phyloP scores from a whole-genome alignment of 495 filamentous ascomycete species.

The Penicillium roqueforti region DNA sequence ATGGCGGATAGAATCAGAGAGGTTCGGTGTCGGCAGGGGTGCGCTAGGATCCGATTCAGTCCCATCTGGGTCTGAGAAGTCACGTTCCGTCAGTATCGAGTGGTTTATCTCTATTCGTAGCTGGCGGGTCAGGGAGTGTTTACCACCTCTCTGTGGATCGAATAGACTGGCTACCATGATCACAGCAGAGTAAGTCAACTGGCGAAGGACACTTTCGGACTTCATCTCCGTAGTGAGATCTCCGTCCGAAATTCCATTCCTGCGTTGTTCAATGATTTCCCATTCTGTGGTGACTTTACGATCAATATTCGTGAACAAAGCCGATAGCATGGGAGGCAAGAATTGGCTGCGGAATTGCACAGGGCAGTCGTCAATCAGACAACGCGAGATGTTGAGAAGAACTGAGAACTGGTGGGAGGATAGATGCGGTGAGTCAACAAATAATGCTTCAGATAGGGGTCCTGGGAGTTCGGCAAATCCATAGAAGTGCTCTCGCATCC shows the following conservation, averaged over 20 bases:
- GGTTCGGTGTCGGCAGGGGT: constrained; percentile 30
- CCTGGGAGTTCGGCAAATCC: constrained; percentile 78
- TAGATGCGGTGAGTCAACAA: constrained; percentile 74
- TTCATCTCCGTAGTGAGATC: constrained; percentile 95
- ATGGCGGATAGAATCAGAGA: constrained; percentile 55
- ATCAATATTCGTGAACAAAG: constrained; percentile 82
- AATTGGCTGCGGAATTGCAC: constrained; percentile 71
- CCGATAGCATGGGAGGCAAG: constrained; percentile 76
- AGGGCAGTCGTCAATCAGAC: constrained; percentile 87
- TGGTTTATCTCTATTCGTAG: neutral
- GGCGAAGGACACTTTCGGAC: constrained; percentile 91
- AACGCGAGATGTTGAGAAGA: constrained; percentile 77
- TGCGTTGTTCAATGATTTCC: constrained; percentile 61
- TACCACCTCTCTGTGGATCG: constrained; percentile 62
- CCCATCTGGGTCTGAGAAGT: constrained; percentile 36
- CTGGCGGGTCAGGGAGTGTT: constrained; percentile 3
- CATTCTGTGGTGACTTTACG: constrained; percentile 82
- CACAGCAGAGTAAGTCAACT: constrained; percentile 85
- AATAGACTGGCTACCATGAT: constrained; percentile 84
- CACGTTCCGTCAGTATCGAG: constrained; percentile 12
- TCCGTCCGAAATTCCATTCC: constrained; percentile 58
- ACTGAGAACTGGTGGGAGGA: constrained; percentile 92
- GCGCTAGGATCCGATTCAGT: constrained; percentile 41
- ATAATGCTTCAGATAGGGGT: constrained; percentile 79
- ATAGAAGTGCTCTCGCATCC: constrained; percentile 83